Percentiles rank a stretch among this genome's conserved stretches.
These are phyloP conservation scores for Dipodascopsis tothii DNA, from an alignment of 805 yeast genomes.

Conservation along the genomic window DNA sequence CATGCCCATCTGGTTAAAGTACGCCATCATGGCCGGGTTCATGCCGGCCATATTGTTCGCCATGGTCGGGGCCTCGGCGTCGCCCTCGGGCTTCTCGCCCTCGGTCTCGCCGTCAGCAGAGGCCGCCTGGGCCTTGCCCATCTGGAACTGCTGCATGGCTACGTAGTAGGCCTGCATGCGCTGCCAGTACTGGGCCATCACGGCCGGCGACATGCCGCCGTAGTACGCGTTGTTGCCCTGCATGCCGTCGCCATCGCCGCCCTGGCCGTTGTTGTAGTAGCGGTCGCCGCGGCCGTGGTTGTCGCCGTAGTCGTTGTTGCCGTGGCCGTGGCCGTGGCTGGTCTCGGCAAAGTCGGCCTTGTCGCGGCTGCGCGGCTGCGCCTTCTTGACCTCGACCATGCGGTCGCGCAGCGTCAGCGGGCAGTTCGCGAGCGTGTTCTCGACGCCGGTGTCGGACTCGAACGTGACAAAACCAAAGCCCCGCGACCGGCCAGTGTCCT, in stretches of 20 bases:
- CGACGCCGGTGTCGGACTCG: conserved; percentile 91
- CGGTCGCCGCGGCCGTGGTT: conserved; percentile 18
- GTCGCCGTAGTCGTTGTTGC: conserved; percentile 3
- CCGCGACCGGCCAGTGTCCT: conserved; percentile 92
- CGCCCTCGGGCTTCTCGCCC: too few species aligned
- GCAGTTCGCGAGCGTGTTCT: conserved; percentile 72
- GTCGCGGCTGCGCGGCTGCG: conserved; percentile 35
- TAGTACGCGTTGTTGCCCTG: conserved; percentile 8
- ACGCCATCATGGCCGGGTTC: neutral
- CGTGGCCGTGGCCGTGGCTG: conserved; percentile 2
- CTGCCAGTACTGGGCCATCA: conserved; percentile 39
- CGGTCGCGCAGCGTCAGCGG: conserved; percentile 80
- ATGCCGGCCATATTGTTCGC: neutral
- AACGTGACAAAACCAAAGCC: conserved; percentile 96
- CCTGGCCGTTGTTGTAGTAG: neutral
- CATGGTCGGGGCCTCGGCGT: too few species aligned
- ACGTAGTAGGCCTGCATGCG: conserved; percentile 36
- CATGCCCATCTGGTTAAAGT: neutral
- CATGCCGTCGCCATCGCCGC: conserved; percentile 1
- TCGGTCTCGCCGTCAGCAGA: too few species aligned
- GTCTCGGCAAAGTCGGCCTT: conserved; percentile 4
- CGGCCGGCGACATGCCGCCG: conserved; percentile 35
- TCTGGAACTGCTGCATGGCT: conserved; percentile 31
- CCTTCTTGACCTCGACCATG: conserved; percentile 39
- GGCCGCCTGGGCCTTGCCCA: neutral